These are phyloP conservation scores for Dryadomyces sulphureus DNA, from an alignment of 2,329 filamentous ascomycete species.

Conservation along the genomic window DNA sequence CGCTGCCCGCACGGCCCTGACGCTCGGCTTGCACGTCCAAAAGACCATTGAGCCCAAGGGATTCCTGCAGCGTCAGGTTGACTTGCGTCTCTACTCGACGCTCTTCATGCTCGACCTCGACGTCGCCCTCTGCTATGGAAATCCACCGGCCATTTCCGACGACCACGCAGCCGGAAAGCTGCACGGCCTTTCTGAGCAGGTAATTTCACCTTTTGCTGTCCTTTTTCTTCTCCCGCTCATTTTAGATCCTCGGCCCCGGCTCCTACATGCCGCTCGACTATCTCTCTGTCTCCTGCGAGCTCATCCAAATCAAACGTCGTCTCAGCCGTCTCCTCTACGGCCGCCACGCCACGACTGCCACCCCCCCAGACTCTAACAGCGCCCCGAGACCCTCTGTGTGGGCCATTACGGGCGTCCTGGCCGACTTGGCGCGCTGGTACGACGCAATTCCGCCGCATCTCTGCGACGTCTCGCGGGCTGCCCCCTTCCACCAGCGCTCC, in stretches of 20 bases:
- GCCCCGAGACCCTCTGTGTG: constrained; percentile 6
- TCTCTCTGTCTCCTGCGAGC: constrained; percentile 12
- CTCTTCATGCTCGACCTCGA: constrained; percentile 15
- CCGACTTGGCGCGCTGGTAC: constrained; percentile 12
- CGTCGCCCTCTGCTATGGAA: constrained; percentile 14
- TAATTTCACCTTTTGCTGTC: not conserved
- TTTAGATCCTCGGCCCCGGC: constrained; percentile 14
- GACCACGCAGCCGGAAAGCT: constrained; percentile 9
- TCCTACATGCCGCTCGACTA: constrained; percentile 15
- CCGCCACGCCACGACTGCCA: not conserved
- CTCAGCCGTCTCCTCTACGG: constrained; percentile 11
- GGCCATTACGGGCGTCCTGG: constrained; percentile 10
- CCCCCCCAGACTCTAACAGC: not conserved
- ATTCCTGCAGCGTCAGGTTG: constrained; percentile 14
- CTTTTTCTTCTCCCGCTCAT: not conserved
- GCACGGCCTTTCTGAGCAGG: constrained; percentile 11
- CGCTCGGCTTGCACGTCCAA: constrained; percentile 14
- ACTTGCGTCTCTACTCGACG: constrained; percentile 14
- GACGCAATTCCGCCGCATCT: constrained; percentile 13
- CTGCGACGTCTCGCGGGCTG: constrained; percentile 10
- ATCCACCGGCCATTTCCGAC: constrained; percentile 13
- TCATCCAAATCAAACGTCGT: constrained; percentile 12
- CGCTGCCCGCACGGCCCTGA: constrained; percentile 14
- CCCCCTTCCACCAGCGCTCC: constrained; percentile 13
- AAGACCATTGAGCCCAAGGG: constrained; percentile 11